Percentiles rank a stretch among this genome's conserved stretches.
Conservation (phyloP, 2,329 filamentous ascomycete species). For the Rugonectria rugulosa region DNA sequence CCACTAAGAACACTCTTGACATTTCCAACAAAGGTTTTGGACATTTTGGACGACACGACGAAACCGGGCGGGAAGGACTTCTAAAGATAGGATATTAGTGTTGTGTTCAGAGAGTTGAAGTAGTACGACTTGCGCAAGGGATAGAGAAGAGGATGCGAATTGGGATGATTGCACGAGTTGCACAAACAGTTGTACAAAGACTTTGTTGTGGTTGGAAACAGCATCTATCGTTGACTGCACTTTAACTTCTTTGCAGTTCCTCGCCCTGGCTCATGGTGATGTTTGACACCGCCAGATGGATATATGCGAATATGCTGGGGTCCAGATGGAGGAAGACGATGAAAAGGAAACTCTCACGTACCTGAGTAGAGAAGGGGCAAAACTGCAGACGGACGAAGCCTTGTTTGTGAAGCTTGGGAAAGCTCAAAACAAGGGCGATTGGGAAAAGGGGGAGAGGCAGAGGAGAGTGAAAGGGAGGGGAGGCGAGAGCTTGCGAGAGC, state of each 20-base stretch:
- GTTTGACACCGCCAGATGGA: slow-evolving; percentile 30
- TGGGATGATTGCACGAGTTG: not conserved
- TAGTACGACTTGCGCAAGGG: not conserved
- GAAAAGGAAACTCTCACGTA: slow-evolving; percentile 25
- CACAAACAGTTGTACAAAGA: not conserved
- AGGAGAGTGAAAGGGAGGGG: slow-evolving; percentile 13
- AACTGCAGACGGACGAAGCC: slow-evolving; percentile 23
- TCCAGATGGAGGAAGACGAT: not conserved
- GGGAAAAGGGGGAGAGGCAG: slow-evolving; percentile 6
- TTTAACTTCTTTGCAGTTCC: slow-evolving; percentile 22
- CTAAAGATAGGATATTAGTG: slow-evolving; percentile 29
- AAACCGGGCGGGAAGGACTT: slow-evolving; percentile 30
- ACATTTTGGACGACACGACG: slow-evolving; percentile 49
- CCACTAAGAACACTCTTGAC: slow-evolving; percentile 96
- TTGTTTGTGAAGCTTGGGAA: slow-evolving; percentile 30
- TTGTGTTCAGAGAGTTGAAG: not conserved
- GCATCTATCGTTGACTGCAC: slow-evolving; percentile 9
- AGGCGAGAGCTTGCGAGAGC: slow-evolving; percentile 31
- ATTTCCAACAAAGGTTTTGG: slow-evolving; percentile 68
- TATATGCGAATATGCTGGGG: not conserved
- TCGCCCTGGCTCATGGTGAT: not conserved
- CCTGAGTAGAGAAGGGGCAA: slow-evolving; percentile 25
- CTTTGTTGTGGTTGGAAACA: not conserved
- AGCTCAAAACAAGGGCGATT: slow-evolving; percentile 32
- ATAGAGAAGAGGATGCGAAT: not conserved